phyloP scores from a whole-genome alignment of 495 filamentous ascomycete genomes.

The Collariella sp. region DNA sequence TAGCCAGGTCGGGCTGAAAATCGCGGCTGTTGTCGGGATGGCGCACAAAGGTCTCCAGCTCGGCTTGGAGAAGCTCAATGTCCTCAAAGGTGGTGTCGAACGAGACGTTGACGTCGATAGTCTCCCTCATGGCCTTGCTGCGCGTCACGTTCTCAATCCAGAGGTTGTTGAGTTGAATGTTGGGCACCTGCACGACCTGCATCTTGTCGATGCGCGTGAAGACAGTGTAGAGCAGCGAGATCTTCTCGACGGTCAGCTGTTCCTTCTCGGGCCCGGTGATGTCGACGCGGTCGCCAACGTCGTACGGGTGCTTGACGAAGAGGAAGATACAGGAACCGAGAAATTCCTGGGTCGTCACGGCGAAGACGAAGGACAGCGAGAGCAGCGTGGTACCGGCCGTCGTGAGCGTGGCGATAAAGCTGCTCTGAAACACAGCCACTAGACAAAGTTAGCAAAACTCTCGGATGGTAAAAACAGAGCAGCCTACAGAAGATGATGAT shows the following conservation, averaged over 20 bases:
- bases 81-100: constrained; percentile 86
- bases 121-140: constrained; percentile 85
- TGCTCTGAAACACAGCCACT: constrained; percentile 78
- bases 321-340: constrained; percentile 95
- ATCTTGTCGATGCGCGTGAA: constrained; percentile 76
- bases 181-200: constrained; percentile 82
- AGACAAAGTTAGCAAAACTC: constrained; percentile 6
- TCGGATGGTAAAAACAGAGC: too few relatives aligned
- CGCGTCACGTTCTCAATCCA: constrained; percentile 93
- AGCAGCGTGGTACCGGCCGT: constrained; percentile 93
- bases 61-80: constrained; percentile 67
- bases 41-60: constrained; percentile 77
- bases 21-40: constrained; percentile 82
- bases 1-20: constrained; percentile 75
- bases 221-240: constrained; percentile 87
- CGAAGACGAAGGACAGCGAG: constrained; percentile 89
- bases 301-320: constrained; percentile 88
- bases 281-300: constrained; percentile 91
- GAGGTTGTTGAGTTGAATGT: constrained; percentile 78
- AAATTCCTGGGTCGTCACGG: constrained; percentile 84
- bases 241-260: constrained; percentile 79
- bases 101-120: constrained; percentile 64
- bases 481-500: constrained; percentile 75
- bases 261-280: constrained; percentile 53
- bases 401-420: constrained; percentile 77